Percentiles rank a stretch among this genome's conserved stretches.
Evolutionary conservation across 257 asterid species (phyloP).

Genomic region (Misopates orontium): DNA sequence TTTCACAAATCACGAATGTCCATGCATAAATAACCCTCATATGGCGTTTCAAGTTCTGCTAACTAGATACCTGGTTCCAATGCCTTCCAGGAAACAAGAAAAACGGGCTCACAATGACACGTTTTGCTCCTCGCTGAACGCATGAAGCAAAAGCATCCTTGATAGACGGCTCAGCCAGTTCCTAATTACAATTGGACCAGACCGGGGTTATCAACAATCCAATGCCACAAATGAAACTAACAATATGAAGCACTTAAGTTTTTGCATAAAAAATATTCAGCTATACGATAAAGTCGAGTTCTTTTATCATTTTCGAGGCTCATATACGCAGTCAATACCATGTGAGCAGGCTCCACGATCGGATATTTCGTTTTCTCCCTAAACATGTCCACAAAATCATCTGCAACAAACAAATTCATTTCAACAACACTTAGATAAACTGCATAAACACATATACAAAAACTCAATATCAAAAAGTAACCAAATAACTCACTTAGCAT

Average conservation of each 20-base stretch:
- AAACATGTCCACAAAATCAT: slow-evolving; percentile 84
- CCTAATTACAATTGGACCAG: slow-evolving; percentile 44
- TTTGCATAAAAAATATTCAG: background rate
- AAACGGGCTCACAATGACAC: slow-evolving; percentile 91
- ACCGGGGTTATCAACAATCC: background rate
- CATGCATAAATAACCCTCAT: background rate
- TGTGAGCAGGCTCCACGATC: slow-evolving; percentile 96
- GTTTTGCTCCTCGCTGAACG: slow-evolving; percentile 78
- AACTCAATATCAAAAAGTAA: background rate
- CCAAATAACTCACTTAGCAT: slow-evolving; percentile 71
- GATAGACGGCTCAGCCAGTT: slow-evolving; percentile 93
- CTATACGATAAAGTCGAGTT: background rate
- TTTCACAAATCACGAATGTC: background rate
- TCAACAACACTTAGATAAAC: background rate
- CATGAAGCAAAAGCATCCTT: slow-evolving; percentile 77
- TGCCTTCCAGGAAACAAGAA: slow-evolving; percentile 97
- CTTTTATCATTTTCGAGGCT: background rate
- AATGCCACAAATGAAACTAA: background rate
- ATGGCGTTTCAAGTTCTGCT: background rate
- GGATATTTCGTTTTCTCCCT: slow-evolving; percentile 70
- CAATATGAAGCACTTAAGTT: background rate
- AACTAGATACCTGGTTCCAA: slow-evolving; percentile 69
- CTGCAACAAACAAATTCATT: slow-evolving; percentile 40
- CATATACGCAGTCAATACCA: slow-evolving; percentile 49
- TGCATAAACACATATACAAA: no score